Conservation (phyloP, 139 green algal species). For the Ettlia oleoabundans region DNA sequence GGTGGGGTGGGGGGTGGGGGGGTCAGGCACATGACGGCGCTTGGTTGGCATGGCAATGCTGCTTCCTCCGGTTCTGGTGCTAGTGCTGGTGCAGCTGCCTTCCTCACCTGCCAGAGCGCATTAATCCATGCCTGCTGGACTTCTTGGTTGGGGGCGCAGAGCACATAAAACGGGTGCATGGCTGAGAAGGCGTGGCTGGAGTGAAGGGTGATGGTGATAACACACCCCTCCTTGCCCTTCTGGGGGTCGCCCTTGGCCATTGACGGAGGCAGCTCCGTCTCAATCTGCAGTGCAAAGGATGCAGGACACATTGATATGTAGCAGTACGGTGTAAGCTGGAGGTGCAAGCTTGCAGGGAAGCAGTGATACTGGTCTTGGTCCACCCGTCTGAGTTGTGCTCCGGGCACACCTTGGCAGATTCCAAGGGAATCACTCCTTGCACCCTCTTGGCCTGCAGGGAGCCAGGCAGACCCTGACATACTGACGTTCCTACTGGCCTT, state of each 20-base stretch:
- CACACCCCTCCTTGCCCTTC: not conserved
- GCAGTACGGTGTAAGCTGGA: not conserved
- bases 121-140: conserved; percentile 29
- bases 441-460: not conserved
- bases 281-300: conserved; percentile 11
- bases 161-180: conserved; percentile 37
- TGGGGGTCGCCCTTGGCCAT: not conserved
- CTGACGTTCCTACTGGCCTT: no score
- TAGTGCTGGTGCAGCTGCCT: no score
- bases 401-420: not conserved
- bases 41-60: no score
- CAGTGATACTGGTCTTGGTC: not conserved
- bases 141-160: conserved; percentile 1
- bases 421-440: conserved; percentile 26
- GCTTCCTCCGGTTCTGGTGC: no score
- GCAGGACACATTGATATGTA: not conserved
- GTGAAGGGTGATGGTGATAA: conserved; percentile 38
- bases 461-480: no score
- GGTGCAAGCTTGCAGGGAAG: not conserved
- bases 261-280: conserved; percentile 10
- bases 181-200: conserved; percentile 7
- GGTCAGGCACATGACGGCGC: no score
- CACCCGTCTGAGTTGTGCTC: not conserved
- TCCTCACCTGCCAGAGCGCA: conserved; percentile 15
- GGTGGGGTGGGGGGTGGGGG: no score